Evolutionary conservation across 768 basidiomycete genomes (phyloP).

Genomic region (Rhodosporidiobolus odoratus): DNA sequence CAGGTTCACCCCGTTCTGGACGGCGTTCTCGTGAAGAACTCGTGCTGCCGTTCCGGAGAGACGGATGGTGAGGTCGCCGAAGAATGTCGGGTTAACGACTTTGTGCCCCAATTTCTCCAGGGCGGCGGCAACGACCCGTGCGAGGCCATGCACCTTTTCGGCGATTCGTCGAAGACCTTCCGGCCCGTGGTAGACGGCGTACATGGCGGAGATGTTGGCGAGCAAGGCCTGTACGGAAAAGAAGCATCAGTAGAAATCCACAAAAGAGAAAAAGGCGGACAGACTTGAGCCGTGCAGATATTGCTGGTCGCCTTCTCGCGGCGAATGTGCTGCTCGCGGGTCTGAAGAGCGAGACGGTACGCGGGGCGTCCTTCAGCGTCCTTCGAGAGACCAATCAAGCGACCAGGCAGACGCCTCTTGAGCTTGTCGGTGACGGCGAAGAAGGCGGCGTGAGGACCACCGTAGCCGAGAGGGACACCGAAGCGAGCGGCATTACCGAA

Average conservation of each 20-base stretch:
- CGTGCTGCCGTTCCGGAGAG: conserved; percentile 56
- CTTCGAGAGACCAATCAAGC: conserved; percentile 82
- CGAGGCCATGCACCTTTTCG: conserved; percentile 79
- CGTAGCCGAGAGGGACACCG: conserved; percentile 94
- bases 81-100: conserved; percentile 64
- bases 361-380: conserved; percentile 79
- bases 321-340: conserved; percentile 58
- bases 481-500: conserved; percentile 93
- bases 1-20: conserved; percentile 69
- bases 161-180: conserved; percentile 77
- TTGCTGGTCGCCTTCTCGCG: conserved; percentile 98
- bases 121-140: conserved; percentile 64
- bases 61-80: conserved; percentile 78
- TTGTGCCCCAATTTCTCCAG: conserved; percentile 66
- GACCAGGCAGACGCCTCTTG: conserved; percentile 98
- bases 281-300: conserved; percentile 72
- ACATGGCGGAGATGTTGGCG: conserved; percentile 98
- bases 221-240: conserved; percentile 69
- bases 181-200: conserved; percentile 90
- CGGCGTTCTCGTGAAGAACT: conserved; percentile 64
- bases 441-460: conserved; percentile 95
- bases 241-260: background rate
- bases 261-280: background rate
- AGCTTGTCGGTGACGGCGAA: conserved; percentile 86
- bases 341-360: conserved; percentile 89